Evolutionary conservation across 129 eudicot genomes (phyloP).

Genomic region (Calendula officinalis): DNA sequence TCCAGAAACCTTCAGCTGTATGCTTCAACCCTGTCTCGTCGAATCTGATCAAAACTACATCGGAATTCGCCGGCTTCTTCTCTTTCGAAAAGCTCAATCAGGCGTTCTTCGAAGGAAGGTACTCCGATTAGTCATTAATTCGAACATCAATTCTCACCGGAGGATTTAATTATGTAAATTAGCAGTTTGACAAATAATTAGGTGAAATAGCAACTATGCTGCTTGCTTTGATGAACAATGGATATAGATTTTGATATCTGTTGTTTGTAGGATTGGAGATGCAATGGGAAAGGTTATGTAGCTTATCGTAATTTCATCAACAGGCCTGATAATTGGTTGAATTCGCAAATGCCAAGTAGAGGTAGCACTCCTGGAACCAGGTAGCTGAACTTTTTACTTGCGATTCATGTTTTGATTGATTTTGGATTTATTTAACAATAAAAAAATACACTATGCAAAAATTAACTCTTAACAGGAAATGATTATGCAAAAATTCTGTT

Average conservation of each 20-base stretch:
- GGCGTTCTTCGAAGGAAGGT: slow-evolving; percentile 73
- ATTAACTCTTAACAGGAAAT: neutral
- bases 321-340: slow-evolving; percentile 87
- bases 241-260: slow-evolving; percentile 10
- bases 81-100: slow-evolving; percentile 64
- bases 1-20: slow-evolving; percentile 82
- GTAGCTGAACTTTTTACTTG: slow-evolving; percentile 35
- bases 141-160: neutral
- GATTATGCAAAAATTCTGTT: neutral
- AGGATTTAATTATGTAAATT: slow-evolving; percentile 2
- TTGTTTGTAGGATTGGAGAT: slow-evolving; percentile 84
- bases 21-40: slow-evolving; percentile 75
- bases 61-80: slow-evolving; percentile 85
- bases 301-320: slow-evolving; percentile 84
- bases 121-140: neutral
- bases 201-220: slow-evolving; percentile 9
- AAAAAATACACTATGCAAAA: neutral
- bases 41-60: slow-evolving; percentile 71
- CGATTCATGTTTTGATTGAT: neutral
- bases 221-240: slow-evolving; percentile 3
- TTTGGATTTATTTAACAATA: slow-evolving; percentile 9
- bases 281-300: slow-evolving; percentile 86
- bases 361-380: slow-evolving; percentile 86
- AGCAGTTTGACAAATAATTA: neutral
- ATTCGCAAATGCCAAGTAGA: slow-evolving; percentile 44